Base-by-base conservation (phyloP, 441 rosid genomes). In the Arabidopsis lyrata region DNA sequence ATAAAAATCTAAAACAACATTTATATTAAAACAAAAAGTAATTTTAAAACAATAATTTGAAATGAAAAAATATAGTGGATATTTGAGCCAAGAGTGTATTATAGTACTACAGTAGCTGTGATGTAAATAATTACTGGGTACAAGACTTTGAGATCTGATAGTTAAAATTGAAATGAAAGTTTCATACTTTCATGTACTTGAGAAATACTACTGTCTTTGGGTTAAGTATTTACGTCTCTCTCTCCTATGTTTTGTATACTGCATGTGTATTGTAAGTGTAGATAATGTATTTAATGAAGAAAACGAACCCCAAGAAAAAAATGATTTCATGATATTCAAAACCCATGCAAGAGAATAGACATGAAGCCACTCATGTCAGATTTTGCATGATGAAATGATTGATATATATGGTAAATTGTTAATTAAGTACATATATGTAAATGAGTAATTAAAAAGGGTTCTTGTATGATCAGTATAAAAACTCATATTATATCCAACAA, bases 311-410 rank as follows among this genome's bases (percentile, higher is more conserved):
- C 78, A 62, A 54, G 50, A 34, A 68, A 56, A 56, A 68, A 62
- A 44, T 68, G 59, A 62, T 22, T 61, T 35, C 47, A 41, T 75
- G 63, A 59, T 42, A 42, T 60, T 62, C 52, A 61, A 56, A 53
- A 61, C 13, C 70, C 70, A 75, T 68, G 74, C 74, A 75, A 75
- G 58, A 62, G 7, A 47, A 68, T 68, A 8, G 50, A 68, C 58
- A 61, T 68, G 67, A 60, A 61, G 41, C 68, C 73, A 68, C 13
- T 60, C 35, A 55, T 68, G 74, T 61, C 74, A 75, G 69, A 32
- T 53, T 75, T 68, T 68, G 78, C 63, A 61, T 68, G 78, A 68
- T 68, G 65, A 68, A 62, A 68, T 68, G 64, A 75, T 75, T 75
- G 58, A 68, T 44, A 53, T 36, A 8, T 44, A 68, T 53, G 49